Conservation (phyloP, 2,329 filamentous ascomycete genomes). For the Pseudocercospora crystallina region DNA sequence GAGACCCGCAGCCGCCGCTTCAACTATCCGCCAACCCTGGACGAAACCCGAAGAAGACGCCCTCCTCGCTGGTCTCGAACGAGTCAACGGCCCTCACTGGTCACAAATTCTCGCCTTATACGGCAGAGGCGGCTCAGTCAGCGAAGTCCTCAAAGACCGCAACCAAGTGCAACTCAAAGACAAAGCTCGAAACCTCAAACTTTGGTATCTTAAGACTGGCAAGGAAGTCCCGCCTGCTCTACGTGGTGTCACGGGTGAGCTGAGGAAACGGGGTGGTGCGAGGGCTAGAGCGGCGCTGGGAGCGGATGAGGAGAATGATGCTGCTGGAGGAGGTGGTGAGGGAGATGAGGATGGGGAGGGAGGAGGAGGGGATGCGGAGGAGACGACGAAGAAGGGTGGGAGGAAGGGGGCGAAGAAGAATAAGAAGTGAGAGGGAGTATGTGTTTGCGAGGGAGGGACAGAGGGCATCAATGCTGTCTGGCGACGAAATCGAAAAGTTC, state of each 20-base stretch:
- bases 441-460: too few relatives aligned
- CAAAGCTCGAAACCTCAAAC: conserved; percentile 83
- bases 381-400: conserved; percentile 6
- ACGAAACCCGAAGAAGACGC: conserved; percentile 86
- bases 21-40: conserved; percentile 67
- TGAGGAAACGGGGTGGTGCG: conserved; percentile 65
- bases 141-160: conserved; percentile 79
- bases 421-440: conserved; percentile 7
- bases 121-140: conserved; percentile 75
- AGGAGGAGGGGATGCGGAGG: conserved; percentile 3
- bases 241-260: conserved; percentile 82
- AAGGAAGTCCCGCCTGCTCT: conserved; percentile 88
- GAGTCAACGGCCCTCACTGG: conserved; percentile 90
- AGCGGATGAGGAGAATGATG: conserved; percentile 15
- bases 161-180: conserved; percentile 92
- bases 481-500: too few relatives aligned
- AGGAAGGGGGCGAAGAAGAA: conserved; percentile 14
- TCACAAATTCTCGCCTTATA: conserved; percentile 86
- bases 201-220: conserved; percentile 89
- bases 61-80: conserved; percentile 81
- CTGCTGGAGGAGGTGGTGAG: conserved; percentile 4
- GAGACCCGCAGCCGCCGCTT: conserved; percentile 20
- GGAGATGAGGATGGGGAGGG: conserved; percentile 14
- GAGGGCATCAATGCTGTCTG: too few relatives aligned
- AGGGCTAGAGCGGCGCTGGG: conserved; percentile 36